Evolutionary conservation across 768 basidiomycete genomes (phyloP), one percentile per base, ranked within the genome.

Genomic region (Leucosporidium creatinivorum): DNA sequence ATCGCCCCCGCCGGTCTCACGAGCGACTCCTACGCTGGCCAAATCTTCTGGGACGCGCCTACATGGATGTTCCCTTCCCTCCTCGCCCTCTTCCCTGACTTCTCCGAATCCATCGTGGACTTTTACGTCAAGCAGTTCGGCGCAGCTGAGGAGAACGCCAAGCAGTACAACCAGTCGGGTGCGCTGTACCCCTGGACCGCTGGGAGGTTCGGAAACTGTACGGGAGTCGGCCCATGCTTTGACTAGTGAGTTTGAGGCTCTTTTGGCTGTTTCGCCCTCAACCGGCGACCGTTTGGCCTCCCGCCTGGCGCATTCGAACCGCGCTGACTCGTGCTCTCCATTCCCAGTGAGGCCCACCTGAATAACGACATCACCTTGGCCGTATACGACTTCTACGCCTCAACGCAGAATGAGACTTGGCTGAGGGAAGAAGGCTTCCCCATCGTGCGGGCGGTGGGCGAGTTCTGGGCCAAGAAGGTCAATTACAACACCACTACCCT

Each of bases 1-100:
- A 72, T 72, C 31, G 71, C 67, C 4, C 71, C 71, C 5, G 67
- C 71, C 0, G 71, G 71, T 21, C n/a, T 72, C 13, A 72, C 71
- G 7, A 64, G 62, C 1, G 71, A 72, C 56, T 64, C 62, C 1
- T 72, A 72, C 39, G 65, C 67, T 3, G 69, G 69, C 6, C 60
- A 66, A 30, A 52, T 70, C 12, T 70, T 70, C 30, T 72, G 70
- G 70, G 44, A 56, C 21, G 44, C 52, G 3, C n/a, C 26, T 18
- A 31, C 54, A 15, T 69, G 63, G 63, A 69, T 69, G 68, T 66
- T 30, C 39, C 61, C 64, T 3, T 33, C 26, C 1, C 50, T 62
- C 15, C 65, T 65, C n/a, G 69, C 62, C 18, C 36, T 67, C 0
- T 23, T 39, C n/a, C 69, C 65, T 4, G 21, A 30, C 18, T 33